Evolutionary conservation across 257 asterid genomes (phyloP), one percentile per base, ranked within the genome.

Genomic region (Primulina tabacum): DNA sequence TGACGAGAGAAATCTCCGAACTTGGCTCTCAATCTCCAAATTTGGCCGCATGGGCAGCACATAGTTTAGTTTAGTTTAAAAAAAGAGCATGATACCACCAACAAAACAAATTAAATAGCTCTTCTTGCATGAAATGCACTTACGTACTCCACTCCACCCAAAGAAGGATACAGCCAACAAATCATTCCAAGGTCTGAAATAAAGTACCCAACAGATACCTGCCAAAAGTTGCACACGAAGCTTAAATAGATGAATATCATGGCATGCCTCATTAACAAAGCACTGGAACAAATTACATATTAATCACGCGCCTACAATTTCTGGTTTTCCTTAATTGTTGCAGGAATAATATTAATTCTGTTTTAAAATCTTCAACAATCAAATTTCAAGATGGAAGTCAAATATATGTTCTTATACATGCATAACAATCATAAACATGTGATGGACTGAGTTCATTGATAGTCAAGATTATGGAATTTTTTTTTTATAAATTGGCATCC

Each of bases 121-220:
- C 63, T 71, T 59, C 57, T 11, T 60, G 69, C 24, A 18, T 55
- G 70, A 65, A 74, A 74, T 71, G 73, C 26, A 83, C 98, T 87
- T 87, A 93, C 97, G 81, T 93, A 90, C 81, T 93, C 98, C 21
- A 78, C 65, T 79, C 99, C 99, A 71, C 99, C 99, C 83, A 90
- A 78, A 77, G 89, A 74, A 80, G 98, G 99, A 80, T 90, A 93
- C 64, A 83, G 47, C 96, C 97, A 93, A 80, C 94, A 87, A 71
- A 93, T 90, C 99, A 93, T 90, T 71, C 83, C 97, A 71, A 93
- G 92, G 82, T 93, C 99, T 62, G 96, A 70, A 56, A 89, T 60
- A 72, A 93, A 93, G 85, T 93, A 93, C 78, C 99, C 99, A 62
- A 87, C 90, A 64, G 99, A 90, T 33, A 87, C 75, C 97, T 93